A percentile compares a stretch with the other conserved stretches of the same genome.
Evolutionary conservation across 768 basidiomycete genomes (phyloP).

Genomic region (Hygrocybe punicea): DNA sequence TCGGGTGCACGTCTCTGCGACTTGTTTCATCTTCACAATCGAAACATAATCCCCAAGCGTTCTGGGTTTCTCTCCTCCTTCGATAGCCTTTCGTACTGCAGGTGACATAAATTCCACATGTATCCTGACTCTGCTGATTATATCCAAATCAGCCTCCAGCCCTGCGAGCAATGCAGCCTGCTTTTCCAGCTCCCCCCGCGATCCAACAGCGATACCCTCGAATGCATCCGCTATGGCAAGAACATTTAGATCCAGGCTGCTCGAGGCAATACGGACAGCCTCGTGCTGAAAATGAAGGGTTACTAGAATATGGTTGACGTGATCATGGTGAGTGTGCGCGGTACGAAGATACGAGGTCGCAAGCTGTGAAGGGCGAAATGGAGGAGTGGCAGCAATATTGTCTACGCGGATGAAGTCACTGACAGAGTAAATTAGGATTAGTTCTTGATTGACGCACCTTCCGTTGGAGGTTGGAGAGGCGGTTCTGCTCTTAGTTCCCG

Average conservation of each 20-base stretch:
- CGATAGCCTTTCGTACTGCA: constrained; percentile 63
- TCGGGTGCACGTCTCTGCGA: constrained; percentile 64
- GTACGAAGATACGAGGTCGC: constrained; percentile 63
- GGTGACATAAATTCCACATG: constrained; percentile 75
- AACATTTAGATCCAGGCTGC: constrained; percentile 66
- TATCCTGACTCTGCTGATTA: constrained; percentile 62
- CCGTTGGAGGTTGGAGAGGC: constrained; percentile 63
- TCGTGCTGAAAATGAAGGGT: constrained; percentile 65
- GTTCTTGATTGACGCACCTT: constrained; percentile 45
- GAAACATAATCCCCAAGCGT: constrained; percentile 81
- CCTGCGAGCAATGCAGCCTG: constrained; percentile 62
- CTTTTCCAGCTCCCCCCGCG: constrained; percentile 63
- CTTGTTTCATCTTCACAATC: constrained; percentile 72
- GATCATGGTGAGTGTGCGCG: constrained; percentile 62
- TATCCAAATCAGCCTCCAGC: constrained; percentile 67
- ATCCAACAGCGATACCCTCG: constrained; percentile 52
- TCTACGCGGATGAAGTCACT: constrained; percentile 37
- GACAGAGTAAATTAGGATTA: background rate
- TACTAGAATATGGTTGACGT: constrained; percentile 48
- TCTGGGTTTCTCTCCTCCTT: constrained; percentile 62
- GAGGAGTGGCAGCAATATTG: constrained; percentile 63
- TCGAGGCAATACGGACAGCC: constrained; percentile 69
- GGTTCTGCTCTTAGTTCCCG: constrained; percentile 59
- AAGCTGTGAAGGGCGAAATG: constrained; percentile 63
- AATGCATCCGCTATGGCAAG: constrained; percentile 70